phyloP scores from a whole-genome alignment of 495 filamentous ascomycete genomes.

The Penicillium roqueforti region DNA sequence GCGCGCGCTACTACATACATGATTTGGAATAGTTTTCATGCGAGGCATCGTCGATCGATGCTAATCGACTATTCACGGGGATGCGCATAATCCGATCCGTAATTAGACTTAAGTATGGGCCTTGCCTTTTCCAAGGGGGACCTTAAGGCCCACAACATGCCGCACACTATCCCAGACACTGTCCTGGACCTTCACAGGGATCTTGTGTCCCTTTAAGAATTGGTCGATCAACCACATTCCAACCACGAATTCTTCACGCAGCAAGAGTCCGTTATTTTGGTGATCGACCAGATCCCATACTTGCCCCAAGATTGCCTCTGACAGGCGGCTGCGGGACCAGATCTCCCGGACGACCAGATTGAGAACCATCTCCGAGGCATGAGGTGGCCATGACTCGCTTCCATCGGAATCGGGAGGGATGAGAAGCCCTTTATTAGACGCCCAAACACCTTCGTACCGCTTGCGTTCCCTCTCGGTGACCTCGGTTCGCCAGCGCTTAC shows the following conservation, averaged over 20 bases:
- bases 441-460: conserved; percentile 96
- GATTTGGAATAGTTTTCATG: background rate
- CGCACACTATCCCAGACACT: conserved; percentile 87
- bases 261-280: conserved; percentile 54
- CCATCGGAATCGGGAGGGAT: conserved; percentile 22
- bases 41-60: background rate
- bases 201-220: conserved; percentile 78
- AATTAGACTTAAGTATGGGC: background rate
- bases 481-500: conserved; percentile 76
- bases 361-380: conserved; percentile 55
- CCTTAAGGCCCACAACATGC: conserved; percentile 45
- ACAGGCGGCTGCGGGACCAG: conserved; percentile 74
- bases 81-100: background rate
- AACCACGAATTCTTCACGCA: conserved; percentile 83
- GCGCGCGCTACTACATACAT: background rate
- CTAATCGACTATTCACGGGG: background rate
- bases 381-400: conserved; percentile 21
- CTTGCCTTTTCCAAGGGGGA: conserved; percentile 16
- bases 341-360: conserved; percentile 81
- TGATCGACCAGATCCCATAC: conserved; percentile 84
- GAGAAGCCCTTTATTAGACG: conserved; percentile 78
- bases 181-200: conserved; percentile 70
- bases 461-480: conserved; percentile 75
- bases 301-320: conserved; percentile 63
- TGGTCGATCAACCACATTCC: conserved; percentile 96